These are phyloP conservation scores for Geotrichum fermentans DNA, from an alignment of 1,139 yeast species.

Conservation along the genomic window DNA sequence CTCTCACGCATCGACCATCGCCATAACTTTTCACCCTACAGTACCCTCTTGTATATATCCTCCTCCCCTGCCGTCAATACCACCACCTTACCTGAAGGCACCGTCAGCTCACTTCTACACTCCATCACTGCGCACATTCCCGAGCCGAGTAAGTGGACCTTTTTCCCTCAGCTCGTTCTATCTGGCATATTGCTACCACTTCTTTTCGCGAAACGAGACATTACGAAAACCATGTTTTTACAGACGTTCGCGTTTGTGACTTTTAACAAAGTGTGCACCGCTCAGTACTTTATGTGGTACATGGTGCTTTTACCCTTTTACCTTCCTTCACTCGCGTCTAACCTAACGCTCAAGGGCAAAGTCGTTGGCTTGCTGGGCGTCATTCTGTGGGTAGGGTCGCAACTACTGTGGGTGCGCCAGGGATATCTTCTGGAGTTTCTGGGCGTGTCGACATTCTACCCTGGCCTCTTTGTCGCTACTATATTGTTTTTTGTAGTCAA, in stretches of 20 bases:
- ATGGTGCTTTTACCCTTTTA: conserved; percentile 75
- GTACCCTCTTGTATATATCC: conserved; percentile 58
- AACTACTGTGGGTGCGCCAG: conserved; percentile 69
- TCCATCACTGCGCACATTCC: conserved; percentile 22
- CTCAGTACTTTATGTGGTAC: conserved; percentile 88
- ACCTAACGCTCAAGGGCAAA: conserved; percentile 1
- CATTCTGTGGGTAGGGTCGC: conserved; percentile 62
- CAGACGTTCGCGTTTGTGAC: conserved; percentile 90
- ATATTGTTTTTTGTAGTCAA: conserved; percentile 65
- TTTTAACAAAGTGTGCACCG: conserved; percentile 90
- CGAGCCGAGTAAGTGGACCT: conserved; percentile 49
- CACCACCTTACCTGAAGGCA: conserved; percentile 23
- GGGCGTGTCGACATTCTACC: conserved; percentile 63
- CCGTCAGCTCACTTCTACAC: conserved; percentile 23
- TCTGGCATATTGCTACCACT: conserved; percentile 60
- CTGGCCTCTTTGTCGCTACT: conserved; percentile 56
- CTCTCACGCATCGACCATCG: conserved; percentile 82
- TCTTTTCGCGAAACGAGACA: conserved; percentile 47
- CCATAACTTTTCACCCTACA: conserved; percentile 88
- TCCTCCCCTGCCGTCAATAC: conserved; percentile 32
- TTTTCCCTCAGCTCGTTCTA: conserved; percentile 71
- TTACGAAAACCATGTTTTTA: conserved; percentile 66
- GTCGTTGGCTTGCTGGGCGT: conserved; percentile 35
- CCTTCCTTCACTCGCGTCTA: conserved; percentile 42
- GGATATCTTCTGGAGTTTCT: conserved; percentile 80